Percentiles rank a stretch among this genome's conserved stretches.
Conservation (phyloP, 352 stramenopile species). For the Phytophthora aleatoria region DNA sequence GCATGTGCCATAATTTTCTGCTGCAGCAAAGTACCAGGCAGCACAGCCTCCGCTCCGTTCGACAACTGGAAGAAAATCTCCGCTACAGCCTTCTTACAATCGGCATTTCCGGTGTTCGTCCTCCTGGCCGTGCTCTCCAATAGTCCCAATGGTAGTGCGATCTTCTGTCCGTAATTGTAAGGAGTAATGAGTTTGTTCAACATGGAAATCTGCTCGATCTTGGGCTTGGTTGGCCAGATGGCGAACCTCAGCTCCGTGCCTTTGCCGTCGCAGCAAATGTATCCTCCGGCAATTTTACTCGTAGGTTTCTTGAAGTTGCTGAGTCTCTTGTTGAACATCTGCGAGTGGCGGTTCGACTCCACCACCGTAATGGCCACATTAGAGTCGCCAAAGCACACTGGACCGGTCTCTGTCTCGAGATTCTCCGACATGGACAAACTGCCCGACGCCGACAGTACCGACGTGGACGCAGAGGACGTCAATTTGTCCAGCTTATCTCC, state of each 20-base stretch:
- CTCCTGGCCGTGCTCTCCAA: slow-evolving; percentile 54
- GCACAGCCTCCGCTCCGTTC: slow-evolving; percentile 53
- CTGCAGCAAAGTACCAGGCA: slow-evolving; percentile 55
- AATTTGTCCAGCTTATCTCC: slow-evolving; percentile 23
- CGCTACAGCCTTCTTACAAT: slow-evolving; percentile 31
- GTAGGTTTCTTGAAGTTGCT: slow-evolving; percentile 90
- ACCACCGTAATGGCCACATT: slow-evolving; percentile 77
- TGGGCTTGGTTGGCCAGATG: slow-evolving; percentile 62
- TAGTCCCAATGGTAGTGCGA: slow-evolving; percentile 68
- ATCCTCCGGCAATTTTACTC: slow-evolving; percentile 74
- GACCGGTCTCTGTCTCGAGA: slow-evolving; percentile 20
- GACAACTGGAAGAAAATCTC: slow-evolving; percentile 80
- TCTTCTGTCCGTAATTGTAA: slow-evolving; percentile 88
- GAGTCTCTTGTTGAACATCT: slow-evolving; percentile 85
- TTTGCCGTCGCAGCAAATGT: slow-evolving; percentile 90
- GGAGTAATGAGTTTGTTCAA: slow-evolving; percentile 84
- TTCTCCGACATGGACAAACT: slow-evolving; percentile 26
- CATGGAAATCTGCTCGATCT: slow-evolving; percentile 84
- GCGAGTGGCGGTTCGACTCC: slow-evolving; percentile 83
- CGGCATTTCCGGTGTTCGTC: slow-evolving; percentile 11
- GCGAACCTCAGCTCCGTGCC: slow-evolving; percentile 72
- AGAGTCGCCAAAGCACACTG: slow-evolving; percentile 69
- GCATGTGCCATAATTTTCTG: slow-evolving; percentile 65
- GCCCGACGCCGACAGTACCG: slow-evolving; percentile 23
- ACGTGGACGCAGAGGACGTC: slow-evolving; percentile 23